Conservation (phyloP, 1,139 yeast genomes). For the Saccharomyces hybrid region DNA sequence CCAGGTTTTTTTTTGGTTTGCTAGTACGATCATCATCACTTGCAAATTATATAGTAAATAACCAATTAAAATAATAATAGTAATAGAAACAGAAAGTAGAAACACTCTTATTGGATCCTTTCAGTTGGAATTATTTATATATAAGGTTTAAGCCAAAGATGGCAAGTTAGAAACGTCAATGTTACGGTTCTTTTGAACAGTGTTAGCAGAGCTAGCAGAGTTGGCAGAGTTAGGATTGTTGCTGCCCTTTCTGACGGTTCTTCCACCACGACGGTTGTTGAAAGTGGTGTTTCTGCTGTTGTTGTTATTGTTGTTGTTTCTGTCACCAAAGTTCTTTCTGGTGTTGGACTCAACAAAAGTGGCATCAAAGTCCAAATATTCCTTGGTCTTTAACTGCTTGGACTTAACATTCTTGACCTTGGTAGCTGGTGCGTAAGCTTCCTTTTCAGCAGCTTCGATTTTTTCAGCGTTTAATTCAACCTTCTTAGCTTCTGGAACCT, state of each 20-base stretch:
- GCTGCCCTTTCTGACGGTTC: slow-evolving; percentile 17
- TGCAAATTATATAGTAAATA: not conserved
- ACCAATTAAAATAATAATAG: not conserved
- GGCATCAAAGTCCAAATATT: slow-evolving; percentile 58
- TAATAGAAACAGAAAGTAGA: not conserved
- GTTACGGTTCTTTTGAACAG: slow-evolving; percentile 27
- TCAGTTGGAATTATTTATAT: not conserved
- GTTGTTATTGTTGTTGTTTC: not conserved
- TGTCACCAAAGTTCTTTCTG: slow-evolving; percentile 24
- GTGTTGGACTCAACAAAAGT: slow-evolving; percentile 46
- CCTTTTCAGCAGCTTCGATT: slow-evolving; percentile 43
- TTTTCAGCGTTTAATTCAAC: slow-evolving; percentile 47
- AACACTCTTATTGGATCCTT: not conserved
- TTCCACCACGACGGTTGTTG: slow-evolving; percentile 13
- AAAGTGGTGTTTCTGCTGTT: not conserved
- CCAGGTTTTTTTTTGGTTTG: not conserved
- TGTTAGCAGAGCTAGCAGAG: slow-evolving; percentile 23
- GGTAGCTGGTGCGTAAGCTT: slow-evolving; percentile 49
- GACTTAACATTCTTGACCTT: slow-evolving; percentile 52
- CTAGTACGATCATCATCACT: not conserved
- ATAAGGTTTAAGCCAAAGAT: slow-evolving; percentile 34
- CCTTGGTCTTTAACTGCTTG: slow-evolving; percentile 64
- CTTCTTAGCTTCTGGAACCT: slow-evolving; percentile 40
- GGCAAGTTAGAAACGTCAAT: slow-evolving; percentile 57
- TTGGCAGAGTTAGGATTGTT: slow-evolving; percentile 11